Evolutionary conservation across 768 basidiomycete species (phyloP), one percentile per base, ranked within the genome.

Genomic region (Lanmaoa rubissima): DNA sequence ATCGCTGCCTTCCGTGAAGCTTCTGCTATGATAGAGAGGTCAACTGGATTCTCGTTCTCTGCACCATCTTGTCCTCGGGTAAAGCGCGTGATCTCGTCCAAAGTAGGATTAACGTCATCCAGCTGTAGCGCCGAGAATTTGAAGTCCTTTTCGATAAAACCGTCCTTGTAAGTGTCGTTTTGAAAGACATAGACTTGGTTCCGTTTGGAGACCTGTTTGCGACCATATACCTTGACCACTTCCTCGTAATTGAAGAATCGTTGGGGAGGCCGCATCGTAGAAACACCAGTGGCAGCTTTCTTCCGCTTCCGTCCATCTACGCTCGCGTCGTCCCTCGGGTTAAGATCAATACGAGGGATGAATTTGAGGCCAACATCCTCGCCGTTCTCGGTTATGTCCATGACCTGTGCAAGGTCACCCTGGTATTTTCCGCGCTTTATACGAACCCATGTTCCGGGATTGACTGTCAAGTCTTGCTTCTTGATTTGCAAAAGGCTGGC

Each of bases 71-170:
- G 85, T 36, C 85, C 83, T 44, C 86, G 80, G 7, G 87, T 84
- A 74, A 98, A 99, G 55, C 86, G 85, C 0, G 94, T 92, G 70
- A 99, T 94, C 73, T 99, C 97, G 67, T 98, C 97, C 55, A 99
- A 78, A 5, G 94, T 97, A 1, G 97, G 97, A 59, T 93, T 90
- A 38, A 99, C 89, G 65, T 94, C 88, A 60, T 99, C 97, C 50
- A 87, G 73, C 50, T 85, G 83, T 40, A 97, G 74, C 1, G 83
- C 86, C 45, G 80, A 85, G 48, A 94, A 69, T 65, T 90, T 90
- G 79, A 96, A 87, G 70, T 98, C 96, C 74, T 98, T 98, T 75
- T 97, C 92, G 65, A 96, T 84, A 72, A 96, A 96, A 2, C 97
- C 97, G 54, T 97, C 90, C 64, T 86, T 88, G 78, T 90, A 98